These are phyloP conservation scores for Pugionium dolabratum DNA, from an alignment of 345 rosid genomes.

Conservation along the genomic window DNA sequence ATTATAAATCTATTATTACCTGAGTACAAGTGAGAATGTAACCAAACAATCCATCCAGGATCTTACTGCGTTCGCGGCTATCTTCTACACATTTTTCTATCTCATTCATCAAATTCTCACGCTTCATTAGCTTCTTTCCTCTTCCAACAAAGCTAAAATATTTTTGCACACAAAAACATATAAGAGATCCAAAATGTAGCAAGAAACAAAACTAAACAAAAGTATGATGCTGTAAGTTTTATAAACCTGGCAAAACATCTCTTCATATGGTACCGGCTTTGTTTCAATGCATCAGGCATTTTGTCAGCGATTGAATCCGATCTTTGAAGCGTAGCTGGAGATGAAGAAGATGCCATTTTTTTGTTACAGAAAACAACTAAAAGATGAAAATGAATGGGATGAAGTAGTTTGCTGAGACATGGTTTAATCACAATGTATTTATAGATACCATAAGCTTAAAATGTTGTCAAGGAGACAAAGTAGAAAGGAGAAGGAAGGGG, in stretches of 20 bases:
- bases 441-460: constrained; percentile 12
- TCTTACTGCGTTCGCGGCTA: constrained; percentile 53
- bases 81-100: constrained; percentile 65
- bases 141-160: constrained; percentile 50
- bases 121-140: constrained; percentile 74
- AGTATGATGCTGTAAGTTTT: neutral
- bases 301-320: constrained; percentile 69
- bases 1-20: constrained; percentile 32
- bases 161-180: neutral
- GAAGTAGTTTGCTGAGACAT: constrained; percentile 29
- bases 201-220: neutral
- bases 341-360: constrained; percentile 45
- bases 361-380: constrained; percentile 18
- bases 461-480: neutral
- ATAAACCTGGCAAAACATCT: constrained; percentile 71
- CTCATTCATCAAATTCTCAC: constrained; percentile 61
- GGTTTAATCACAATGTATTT: constrained; percentile 18
- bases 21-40: constrained; percentile 69
- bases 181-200: constrained; percentile 8
- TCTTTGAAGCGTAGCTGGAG: constrained; percentile 46
- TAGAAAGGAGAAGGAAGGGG: constrained; percentile 32
- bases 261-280: constrained; percentile 77
- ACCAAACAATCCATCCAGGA: constrained; percentile 78
- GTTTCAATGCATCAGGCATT: constrained; percentile 87
- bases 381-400: constrained; percentile 22